Base-by-base conservation (phyloP, 345 rosid genomes). In the Bruguiera gymnorhiza region DNA sequence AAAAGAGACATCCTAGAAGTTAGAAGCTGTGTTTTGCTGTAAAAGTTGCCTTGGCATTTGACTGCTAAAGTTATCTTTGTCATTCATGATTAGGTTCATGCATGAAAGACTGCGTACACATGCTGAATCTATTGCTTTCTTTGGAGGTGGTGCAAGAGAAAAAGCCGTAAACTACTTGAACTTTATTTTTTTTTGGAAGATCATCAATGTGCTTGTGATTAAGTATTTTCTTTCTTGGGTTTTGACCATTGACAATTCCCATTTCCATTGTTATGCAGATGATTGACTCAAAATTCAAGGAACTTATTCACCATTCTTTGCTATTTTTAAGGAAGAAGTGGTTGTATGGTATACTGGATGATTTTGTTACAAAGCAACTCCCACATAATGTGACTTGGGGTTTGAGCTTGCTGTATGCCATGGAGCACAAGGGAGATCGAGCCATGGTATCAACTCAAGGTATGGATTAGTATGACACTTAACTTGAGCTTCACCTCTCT, bases 111-210 rank as follows among this genome's bases (percentile, higher is more conserved):
- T 95, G 81, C 86, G 93, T 56, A 89, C 91, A 9, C 99, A 95
- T 87, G 99, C 99, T n/a, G 99, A 95, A 74, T 95, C 99, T 60
- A 83, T 95, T 71, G 99, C 99, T 67, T 95, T 95, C 86, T 95
- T 95, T 86, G 99, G 99, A 77, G 99, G 99, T 62, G 99, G 99
- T 74, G 86, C 91, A 63, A 87, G 98, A 80, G 99, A 95, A 86
- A 92, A 88, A 82, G 83, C 88, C 86, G 99, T 95, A 86, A 95
- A 97, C 75, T 70, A 56, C 70, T 66, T 74, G 53, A 52, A 21
- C 61, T 36, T 54, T 20, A 10, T 2, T 39, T 39, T 39, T 13
- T 1, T 34, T 7, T 7, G 37, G 5, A 43, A 43, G 50, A 43
- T 18, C 50, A 13, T 43, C 18, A 43, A 43, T 15, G 18, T 43